Evolutionary conservation across 805 yeast genomes (phyloP).

Genomic region (Spathaspora arborariae): DNA sequence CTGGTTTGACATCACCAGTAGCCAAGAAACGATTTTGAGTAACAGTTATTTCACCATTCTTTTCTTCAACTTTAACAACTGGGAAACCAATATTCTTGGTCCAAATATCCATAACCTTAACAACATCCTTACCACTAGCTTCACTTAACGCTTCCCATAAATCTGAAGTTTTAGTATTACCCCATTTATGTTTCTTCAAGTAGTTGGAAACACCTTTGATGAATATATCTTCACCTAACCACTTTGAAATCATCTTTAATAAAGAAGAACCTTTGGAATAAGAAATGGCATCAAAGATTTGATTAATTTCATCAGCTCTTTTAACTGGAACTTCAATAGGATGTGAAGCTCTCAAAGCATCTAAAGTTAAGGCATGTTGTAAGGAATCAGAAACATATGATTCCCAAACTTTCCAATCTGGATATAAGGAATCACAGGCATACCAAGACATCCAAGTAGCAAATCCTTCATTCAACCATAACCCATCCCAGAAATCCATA

Average conservation of each 20-base stretch:
- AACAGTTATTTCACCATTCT: slow-evolving; percentile 44
- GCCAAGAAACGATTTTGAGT: slow-evolving; percentile 73
- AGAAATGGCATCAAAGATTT: slow-evolving; percentile 81
- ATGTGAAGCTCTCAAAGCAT: slow-evolving; percentile 78
- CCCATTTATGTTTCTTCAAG: slow-evolving; percentile 70
- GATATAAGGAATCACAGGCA: slow-evolving; percentile 70
- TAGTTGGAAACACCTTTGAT: slow-evolving; percentile 77
- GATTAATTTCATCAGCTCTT: slow-evolving; percentile 75
- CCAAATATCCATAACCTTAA: slow-evolving; percentile 74
- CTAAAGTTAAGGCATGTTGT: slow-evolving; percentile 71
- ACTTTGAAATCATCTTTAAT: slow-evolving; percentile 73
- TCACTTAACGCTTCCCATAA: slow-evolving; percentile 71
- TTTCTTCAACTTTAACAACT: slow-evolving; percentile 61
- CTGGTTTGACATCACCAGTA: slow-evolving; percentile 73
- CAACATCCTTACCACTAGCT: slow-evolving; percentile 71
- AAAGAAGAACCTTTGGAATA: slow-evolving; percentile 79
- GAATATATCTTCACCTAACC: slow-evolving; percentile 76
- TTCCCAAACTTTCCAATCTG: slow-evolving; percentile 88
- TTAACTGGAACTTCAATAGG: slow-evolving; percentile 83
- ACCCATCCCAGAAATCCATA: slow-evolving; percentile 91
- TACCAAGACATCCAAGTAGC: slow-evolving; percentile 93
- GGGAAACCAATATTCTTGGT: slow-evolving; percentile 79
- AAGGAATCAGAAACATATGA: slow-evolving; percentile 73
- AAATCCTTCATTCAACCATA: slow-evolving; percentile 86
- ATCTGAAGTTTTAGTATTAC: slow-evolving; percentile 73